Base-by-base conservation (phyloP, 306 rosid genomes). In the Cucurbita argyrosperma region DNA sequence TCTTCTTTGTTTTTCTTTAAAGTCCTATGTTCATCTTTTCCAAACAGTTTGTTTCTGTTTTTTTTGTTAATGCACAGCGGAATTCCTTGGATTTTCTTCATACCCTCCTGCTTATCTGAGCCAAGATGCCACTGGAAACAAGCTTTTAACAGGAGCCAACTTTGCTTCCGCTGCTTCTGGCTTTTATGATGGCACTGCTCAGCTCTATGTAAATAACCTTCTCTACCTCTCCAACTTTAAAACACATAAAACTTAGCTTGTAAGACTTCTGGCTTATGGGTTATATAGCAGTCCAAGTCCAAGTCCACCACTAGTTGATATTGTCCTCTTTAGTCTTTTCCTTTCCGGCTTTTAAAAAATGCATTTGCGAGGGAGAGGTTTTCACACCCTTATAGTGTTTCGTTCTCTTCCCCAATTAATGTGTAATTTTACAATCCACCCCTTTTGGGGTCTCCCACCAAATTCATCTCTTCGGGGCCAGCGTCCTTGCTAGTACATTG, bases 131-230 rank as follows among this genome's bases (percentile, higher is more conserved):
- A 55, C 49, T 51, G 91, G 88, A 15, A 74, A 80, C 56, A 80
- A 79, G 54, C 83, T 87, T 68, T 58, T 85, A 81, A 82, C 78
- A 4, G 91, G 91, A 82, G 88, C 79, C 71, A 89, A 85, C 84
- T 85, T 89, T 80, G 91, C 89, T 53, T 87, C 89, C 3, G 95
- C 82, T 70, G 84, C 83, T 73, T 87, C 91, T 64, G 95, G 95
- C 74, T 87, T 71, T 76, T 70, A 70, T 59, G 88, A 83, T 10
- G n/a, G 74, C 53, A 82, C 88, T 23, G 75, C 91, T 40, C 60
- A 14, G 57, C 70, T 74, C 83, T 85, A 89, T 71, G 89, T 89
- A 82, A 69, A 14, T 56, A 63, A 54, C 40, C 63, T 16, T 67
- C 76, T 74, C 35, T 77, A 30, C 16, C 39, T 65, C 43, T n/a